Conservation (phyloP, 2,329 filamentous ascomycete genomes). For the Neofusicoccum kwambonambiense region DNA sequence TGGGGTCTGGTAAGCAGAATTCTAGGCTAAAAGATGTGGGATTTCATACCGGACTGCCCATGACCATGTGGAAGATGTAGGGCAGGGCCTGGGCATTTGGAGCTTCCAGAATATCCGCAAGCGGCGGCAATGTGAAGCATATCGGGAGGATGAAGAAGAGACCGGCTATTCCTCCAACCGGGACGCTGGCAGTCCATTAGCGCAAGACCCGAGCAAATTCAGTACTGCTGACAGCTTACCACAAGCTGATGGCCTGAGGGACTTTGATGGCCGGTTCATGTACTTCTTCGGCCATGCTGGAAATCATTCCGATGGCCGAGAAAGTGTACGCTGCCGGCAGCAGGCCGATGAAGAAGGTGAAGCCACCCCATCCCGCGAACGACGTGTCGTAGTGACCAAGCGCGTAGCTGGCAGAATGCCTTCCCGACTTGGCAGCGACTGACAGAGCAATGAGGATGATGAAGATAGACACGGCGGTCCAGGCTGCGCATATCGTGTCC, state of each 20-base stretch:
- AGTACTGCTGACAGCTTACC: slow-evolving; percentile 29
- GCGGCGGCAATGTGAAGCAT: slow-evolving; percentile 50
- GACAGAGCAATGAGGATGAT: slow-evolving; percentile 47
- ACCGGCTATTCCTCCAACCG: slow-evolving; percentile 54
- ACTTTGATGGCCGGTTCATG: slow-evolving; percentile 33
- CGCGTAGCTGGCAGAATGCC: slow-evolving; percentile 35
- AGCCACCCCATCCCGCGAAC: slow-evolving; percentile 33
- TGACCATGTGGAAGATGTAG: slow-evolving; percentile 51
- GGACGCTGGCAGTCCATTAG: slow-evolving; percentile 53
- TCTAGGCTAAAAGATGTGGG: no score
- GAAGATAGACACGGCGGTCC: slow-evolving; percentile 44
- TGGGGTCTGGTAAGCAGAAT: no score
- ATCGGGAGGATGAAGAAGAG: slow-evolving; percentile 58
- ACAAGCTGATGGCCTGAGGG: slow-evolving; percentile 47
- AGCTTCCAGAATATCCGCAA: slow-evolving; percentile 46
- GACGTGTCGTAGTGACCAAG: slow-evolving; percentile 56
- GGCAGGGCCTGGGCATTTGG: slow-evolving; percentile 51
- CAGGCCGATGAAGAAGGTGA: slow-evolving; percentile 48
- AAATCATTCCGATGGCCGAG: slow-evolving; percentile 2
- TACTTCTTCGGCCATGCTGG: slow-evolving; percentile 30
- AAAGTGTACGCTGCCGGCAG: slow-evolving; percentile 39
- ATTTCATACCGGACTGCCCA: slow-evolving; percentile 34
- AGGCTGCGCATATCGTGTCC: slow-evolving; percentile 49
- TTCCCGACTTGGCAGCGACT: slow-evolving; percentile 47
- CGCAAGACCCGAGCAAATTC: slow-evolving; percentile 50